These are phyloP conservation scores for Grigorovia transvaalensis DNA, from an alignment of 805 yeast species.

Conservation along the genomic window DNA sequence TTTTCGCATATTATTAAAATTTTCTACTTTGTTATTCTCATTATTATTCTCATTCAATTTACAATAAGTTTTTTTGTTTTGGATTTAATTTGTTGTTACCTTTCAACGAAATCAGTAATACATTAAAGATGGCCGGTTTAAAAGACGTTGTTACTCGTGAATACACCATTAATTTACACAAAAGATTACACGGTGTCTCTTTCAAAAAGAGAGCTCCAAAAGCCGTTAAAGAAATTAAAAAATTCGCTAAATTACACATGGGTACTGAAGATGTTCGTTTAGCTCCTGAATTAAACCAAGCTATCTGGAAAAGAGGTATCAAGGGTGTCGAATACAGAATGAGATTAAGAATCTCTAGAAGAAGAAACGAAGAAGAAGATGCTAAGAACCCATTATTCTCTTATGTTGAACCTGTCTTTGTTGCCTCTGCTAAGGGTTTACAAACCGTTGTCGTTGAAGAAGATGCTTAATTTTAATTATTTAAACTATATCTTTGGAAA, in stretches of 20 bases:
- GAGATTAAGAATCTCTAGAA: conserved; percentile 97
- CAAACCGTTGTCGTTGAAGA: conserved; percentile 94
- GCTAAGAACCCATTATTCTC: conserved; percentile 97
- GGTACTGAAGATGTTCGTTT: conserved; percentile 98
- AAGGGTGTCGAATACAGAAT: conserved; percentile 97
- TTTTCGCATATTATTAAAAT: neutral
- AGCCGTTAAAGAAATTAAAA: conserved; percentile 98
- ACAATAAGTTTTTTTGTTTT: neutral
- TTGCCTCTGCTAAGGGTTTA: conserved; percentile 93
- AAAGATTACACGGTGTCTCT: conserved; percentile 96
- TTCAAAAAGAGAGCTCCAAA: conserved; percentile 99
- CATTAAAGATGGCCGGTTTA: conserved; percentile 43
- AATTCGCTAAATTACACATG: conserved; percentile 97
- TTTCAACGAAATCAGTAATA: neutral
- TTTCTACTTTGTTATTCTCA: neutral
- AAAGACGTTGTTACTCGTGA: conserved; percentile 99
- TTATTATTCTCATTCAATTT: neutral
- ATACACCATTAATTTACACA: conserved; percentile 99
- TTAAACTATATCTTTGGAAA: neutral
- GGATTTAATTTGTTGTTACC: neutral
- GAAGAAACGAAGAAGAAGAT: conserved; percentile 99
- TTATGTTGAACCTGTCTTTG: conserved; percentile 93
- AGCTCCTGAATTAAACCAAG: conserved; percentile 97
- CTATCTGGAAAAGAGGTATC: conserved; percentile 98
- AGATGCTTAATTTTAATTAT: conserved; percentile 33